Conservation (phyloP, 1,284 basidiomycete genomes). For the Tilletia horrida region DNA sequence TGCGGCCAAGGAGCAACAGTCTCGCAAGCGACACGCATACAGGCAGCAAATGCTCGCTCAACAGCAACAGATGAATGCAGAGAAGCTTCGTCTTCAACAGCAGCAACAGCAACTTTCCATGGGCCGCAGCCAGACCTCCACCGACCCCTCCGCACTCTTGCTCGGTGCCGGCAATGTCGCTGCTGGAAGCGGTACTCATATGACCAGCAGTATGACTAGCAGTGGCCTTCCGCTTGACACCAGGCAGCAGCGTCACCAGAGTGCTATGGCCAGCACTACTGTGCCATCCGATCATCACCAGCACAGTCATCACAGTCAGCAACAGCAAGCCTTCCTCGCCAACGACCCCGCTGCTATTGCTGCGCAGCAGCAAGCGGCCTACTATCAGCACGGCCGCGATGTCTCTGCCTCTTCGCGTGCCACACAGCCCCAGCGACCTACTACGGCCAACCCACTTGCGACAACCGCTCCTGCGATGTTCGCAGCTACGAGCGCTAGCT, state of each 20-base stretch:
- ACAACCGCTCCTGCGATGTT: slow-evolving; percentile 1
- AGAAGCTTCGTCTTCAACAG: slow-evolving; percentile 42
- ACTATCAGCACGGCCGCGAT: too few species aligned
- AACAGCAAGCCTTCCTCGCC: neutral
- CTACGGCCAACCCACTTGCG: neutral
- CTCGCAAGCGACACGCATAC: slow-evolving; percentile 52
- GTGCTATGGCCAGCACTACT: slow-evolving; percentile 30
- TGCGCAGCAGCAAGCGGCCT: too few species aligned
- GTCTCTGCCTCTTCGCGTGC: too few species aligned
- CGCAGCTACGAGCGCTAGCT: neutral
- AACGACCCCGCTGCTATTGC: neutral
- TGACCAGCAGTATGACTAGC: neutral
- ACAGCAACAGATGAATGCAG: slow-evolving; percentile 39
- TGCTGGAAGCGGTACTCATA: neutral
- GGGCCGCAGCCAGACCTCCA: slow-evolving; percentile 9
- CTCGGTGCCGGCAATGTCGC: neutral
- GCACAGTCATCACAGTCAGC: slow-evolving; percentile 19
- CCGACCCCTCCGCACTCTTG: neutral
- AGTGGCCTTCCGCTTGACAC: slow-evolving; percentile 17
- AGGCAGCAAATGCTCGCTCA: slow-evolving; percentile 54
- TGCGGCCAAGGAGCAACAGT: slow-evolving; percentile 54
- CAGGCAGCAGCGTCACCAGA: slow-evolving; percentile 30
- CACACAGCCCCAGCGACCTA: neutral
- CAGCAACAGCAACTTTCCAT: neutral
- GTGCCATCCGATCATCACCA: slow-evolving; percentile 19